Conservation (phyloP, 345 rosid species). For the Dimocarpus longan region DNA sequence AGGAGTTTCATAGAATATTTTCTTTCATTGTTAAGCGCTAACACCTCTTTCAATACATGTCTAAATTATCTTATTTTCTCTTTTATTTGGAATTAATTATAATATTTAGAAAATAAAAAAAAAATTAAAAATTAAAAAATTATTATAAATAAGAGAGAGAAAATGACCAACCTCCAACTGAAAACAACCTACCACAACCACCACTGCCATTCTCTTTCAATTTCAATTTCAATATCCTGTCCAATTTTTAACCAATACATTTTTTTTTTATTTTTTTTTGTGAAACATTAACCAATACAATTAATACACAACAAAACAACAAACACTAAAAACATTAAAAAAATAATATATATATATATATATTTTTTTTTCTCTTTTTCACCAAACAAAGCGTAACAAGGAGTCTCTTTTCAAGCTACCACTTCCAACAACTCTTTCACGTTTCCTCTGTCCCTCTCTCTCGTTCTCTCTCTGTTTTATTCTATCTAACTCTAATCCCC, state of each 20-base stretch:
- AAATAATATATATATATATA: not conserved
- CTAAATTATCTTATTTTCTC: too few relatives aligned
- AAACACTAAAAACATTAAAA: not conserved
- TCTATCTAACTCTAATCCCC: constrained; percentile 3
- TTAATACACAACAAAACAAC: not conserved
- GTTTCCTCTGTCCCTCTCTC: constrained; percentile 25
- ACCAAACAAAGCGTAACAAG: constrained; percentile 17
- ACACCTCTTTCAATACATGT: too few relatives aligned
- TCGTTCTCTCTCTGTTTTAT: not conserved
- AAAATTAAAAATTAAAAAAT: too few relatives aligned
- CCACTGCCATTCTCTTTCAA: too few relatives aligned
- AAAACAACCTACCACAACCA: constrained; percentile 41
- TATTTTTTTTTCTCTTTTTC: not conserved
- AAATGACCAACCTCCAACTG: constrained; percentile 36
- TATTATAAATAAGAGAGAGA: not conserved
- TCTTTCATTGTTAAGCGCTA: too few relatives aligned
- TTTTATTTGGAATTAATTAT: too few relatives aligned
- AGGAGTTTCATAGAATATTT: too few relatives aligned
- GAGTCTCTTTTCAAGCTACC: not conserved
- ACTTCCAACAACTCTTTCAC: constrained; percentile 34
- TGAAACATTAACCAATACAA: not conserved
- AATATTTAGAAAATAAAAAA: too few relatives aligned
- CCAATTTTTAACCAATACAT: not conserved
- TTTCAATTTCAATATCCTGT: not conserved
- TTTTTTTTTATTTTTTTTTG: too few relatives aligned